Evolutionary conservation across 2,329 filamentous ascomycete species (phyloP).

Genomic region (Claviceps fusiformis): DNA sequence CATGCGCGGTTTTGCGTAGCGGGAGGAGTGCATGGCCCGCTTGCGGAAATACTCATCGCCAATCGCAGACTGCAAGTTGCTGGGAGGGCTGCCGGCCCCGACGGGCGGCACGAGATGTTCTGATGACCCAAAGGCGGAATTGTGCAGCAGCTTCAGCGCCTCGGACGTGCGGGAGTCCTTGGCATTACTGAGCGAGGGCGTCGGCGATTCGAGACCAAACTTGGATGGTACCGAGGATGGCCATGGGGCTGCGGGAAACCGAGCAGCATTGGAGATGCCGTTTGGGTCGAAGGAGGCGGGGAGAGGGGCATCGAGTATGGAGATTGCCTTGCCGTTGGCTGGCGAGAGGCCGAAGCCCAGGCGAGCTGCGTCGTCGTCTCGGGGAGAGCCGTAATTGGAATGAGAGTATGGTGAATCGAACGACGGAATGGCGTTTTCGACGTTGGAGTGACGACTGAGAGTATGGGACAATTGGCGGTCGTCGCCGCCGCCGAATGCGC

Average conservation of each 20-base stretch:
- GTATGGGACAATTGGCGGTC: conserved; percentile 23
- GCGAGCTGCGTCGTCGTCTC: conserved; percentile 46
- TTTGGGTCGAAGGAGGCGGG: conserved; percentile 95
- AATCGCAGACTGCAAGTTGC: conserved; percentile 38
- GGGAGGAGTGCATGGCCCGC: conserved; percentile 56
- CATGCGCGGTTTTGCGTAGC: conserved; percentile 53
- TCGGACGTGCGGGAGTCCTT: conserved; percentile 49
- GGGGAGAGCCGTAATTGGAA: conserved; percentile 68
- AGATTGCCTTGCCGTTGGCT: conserved; percentile 55
- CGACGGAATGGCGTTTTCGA: conserved; percentile 42
- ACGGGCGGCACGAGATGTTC: conserved; percentile 45
- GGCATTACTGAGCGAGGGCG: conserved; percentile 53
- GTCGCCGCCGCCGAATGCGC: conserved; percentile 27
- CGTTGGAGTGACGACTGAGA: conserved; percentile 33
- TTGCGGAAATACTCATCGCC: conserved; percentile 53
- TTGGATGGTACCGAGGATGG: conserved; percentile 86
- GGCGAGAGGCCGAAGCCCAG: conserved; percentile 69
- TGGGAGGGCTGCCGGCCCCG: conserved; percentile 32
- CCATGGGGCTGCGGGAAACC: conserved; percentile 65
- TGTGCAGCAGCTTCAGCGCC: conserved; percentile 50
- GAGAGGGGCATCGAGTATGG: conserved; percentile 82
- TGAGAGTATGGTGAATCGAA: conserved; percentile 47
- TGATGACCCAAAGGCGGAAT: conserved; percentile 53
- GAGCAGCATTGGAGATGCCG: conserved; percentile 80
- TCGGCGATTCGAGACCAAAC: conserved; percentile 78